phyloP scores from a whole-genome alignment of 2,329 filamentous ascomycete genomes.

The Botrytis fragariae region DNA sequence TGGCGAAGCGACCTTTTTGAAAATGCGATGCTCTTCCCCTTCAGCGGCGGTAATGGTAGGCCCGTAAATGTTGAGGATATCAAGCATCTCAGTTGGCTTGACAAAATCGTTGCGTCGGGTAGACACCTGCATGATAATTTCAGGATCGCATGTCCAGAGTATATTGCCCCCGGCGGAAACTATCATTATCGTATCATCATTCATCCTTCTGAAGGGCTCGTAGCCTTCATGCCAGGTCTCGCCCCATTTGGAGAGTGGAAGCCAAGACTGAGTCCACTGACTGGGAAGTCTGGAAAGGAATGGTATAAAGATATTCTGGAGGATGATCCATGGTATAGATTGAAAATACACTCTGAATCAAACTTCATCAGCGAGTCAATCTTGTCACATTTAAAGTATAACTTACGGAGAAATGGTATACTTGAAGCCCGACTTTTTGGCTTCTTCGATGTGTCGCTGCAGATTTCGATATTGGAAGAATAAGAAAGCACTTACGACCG shows the following conservation, averaged over 20 bases:
- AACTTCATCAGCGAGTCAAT: not conserved
- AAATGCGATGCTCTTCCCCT: slow-evolving; percentile 1
- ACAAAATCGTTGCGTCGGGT: slow-evolving; percentile 1
- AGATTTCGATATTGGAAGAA: slow-evolving; percentile 13
- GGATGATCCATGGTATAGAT: slow-evolving; percentile 14
- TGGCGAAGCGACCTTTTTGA: slow-evolving; percentile 11
- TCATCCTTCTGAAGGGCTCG: not conserved
- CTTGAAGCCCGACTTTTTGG: slow-evolving; percentile 7
- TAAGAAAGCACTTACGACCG: not conserved
- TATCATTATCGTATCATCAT: slow-evolving; percentile 4
- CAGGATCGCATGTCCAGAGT: slow-evolving; percentile 9
- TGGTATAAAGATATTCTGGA: slow-evolving; percentile 5
- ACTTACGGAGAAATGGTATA: slow-evolving; percentile 8
- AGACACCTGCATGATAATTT: slow-evolving; percentile 13
- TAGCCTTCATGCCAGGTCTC: slow-evolving; percentile 13
- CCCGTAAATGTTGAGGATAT: slow-evolving; percentile 6
- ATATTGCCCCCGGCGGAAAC: not conserved
- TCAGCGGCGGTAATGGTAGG: slow-evolving; percentile 10
- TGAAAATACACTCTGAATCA: slow-evolving; percentile 3
- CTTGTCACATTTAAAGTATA: not conserved
- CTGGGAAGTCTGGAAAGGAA: not conserved
- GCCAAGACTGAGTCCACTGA: slow-evolving; percentile 1
- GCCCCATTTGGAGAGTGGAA: not conserved
- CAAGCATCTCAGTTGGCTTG: slow-evolving; percentile 9
- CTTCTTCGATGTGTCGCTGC: not conserved